Percentiles rank a stretch among this genome's conserved stretches.
Conservation (phyloP, 768 basidiomycete genomes). For the Suillus lakei region DNA sequence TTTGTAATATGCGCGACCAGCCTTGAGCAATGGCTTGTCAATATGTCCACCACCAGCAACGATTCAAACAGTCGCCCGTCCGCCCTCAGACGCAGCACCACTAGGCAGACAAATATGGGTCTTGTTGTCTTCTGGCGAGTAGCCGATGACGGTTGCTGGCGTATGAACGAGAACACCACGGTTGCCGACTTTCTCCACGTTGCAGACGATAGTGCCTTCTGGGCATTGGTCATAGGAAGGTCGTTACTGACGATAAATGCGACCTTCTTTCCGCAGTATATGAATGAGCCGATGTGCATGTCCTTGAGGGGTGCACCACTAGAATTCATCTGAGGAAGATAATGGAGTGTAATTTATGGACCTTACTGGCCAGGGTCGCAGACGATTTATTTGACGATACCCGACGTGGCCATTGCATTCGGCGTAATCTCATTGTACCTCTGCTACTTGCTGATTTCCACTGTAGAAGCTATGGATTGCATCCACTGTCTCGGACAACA, state of each 20-base stretch:
- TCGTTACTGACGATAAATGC: conserved; percentile 94
- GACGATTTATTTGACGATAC: conserved; percentile 99
- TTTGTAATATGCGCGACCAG: conserved; percentile 94
- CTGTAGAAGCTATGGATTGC: conserved; percentile 92
- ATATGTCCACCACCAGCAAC: conserved; percentile 99
- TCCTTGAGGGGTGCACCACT: conserved; percentile 99
- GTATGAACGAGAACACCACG: conserved; percentile 96
- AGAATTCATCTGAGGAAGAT: conserved; percentile 9
- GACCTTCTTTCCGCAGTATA: conserved; percentile 99
- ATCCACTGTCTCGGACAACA: conserved; percentile 95
- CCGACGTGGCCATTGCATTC: conserved; percentile 97
- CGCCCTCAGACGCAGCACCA: conserved; percentile 78
- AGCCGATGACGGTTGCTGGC: conserved; percentile 97
- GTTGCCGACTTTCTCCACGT: conserved; percentile 97
- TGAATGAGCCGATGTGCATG: conserved; percentile 96
- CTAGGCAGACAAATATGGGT: conserved; percentile 92
- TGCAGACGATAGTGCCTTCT: conserved; percentile 99
- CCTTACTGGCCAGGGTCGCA: conserved; percentile 97
- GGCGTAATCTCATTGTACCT: conserved; percentile 63
- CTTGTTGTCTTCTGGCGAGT: conserved; percentile 93
- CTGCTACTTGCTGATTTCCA: conserved; percentile 1
- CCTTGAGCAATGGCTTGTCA: conserved; percentile 99
- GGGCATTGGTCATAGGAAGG: conserved; percentile 92
- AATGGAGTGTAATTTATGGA: neutral
- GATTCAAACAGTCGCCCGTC: conserved; percentile 95